Conservation (phyloP, 495 filamentous ascomycete genomes). For the Rostrohypoxylon terebratum region DNA sequence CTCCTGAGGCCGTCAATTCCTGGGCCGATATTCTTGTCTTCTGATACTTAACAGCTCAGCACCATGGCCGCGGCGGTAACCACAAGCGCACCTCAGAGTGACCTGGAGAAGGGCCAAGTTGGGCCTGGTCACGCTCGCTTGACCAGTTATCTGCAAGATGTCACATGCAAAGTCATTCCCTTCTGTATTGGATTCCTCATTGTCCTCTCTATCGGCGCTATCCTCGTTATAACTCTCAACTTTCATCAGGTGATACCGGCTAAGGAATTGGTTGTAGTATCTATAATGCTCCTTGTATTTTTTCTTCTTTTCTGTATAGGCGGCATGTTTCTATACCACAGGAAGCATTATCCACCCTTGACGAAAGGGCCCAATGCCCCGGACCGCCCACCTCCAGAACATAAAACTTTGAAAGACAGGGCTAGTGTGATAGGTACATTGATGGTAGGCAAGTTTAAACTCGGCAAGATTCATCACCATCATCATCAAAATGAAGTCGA, state of each 20-base stretch:
- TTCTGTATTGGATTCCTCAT: constrained; percentile 30
- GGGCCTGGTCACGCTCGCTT: background rate
- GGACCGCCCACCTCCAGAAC: background rate
- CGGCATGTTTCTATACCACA: constrained; percentile 10
- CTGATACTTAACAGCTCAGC: constrained; percentile 9
- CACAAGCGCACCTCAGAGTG: constrained; percentile 4
- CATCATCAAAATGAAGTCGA: background rate
- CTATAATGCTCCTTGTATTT: constrained; percentile 27
- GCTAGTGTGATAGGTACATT: background rate
- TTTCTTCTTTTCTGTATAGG: constrained; percentile 39
- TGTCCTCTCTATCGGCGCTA: constrained; percentile 32
- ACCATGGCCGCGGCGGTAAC: constrained; percentile 40
- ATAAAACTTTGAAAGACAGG: constrained; percentile 1
- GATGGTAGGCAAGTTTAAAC: constrained; percentile 9
- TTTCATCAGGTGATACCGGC: constrained; percentile 32
- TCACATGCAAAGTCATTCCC: constrained; percentile 43
- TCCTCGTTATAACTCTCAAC: constrained; percentile 31
- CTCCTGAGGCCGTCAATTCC: constrained; percentile 2
- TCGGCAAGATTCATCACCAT: background rate
- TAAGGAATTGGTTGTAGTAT: constrained; percentile 35
- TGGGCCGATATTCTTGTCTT: background rate
- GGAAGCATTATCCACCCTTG: constrained; percentile 30
- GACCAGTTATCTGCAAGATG: constrained; percentile 30
- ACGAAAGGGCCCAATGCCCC: constrained; percentile 15
- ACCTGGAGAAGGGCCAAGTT: constrained; percentile 33